Conservation (phyloP, 257 asterid species). For the Leptodermis oblonga region DNA sequence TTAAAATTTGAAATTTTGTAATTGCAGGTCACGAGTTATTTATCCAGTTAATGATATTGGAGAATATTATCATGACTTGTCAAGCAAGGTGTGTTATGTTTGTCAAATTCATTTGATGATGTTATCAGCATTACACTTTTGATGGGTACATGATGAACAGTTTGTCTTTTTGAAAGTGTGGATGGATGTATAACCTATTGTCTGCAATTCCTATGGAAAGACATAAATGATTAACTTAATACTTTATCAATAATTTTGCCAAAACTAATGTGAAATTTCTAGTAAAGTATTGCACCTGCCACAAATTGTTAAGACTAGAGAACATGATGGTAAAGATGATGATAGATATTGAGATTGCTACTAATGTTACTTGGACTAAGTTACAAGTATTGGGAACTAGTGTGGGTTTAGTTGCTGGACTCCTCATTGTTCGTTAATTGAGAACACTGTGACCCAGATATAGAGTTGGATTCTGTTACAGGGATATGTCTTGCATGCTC, state of each 20-base stretch:
- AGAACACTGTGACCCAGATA: neutral
- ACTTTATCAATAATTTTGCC: neutral
- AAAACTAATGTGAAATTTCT: constrained; percentile 2
- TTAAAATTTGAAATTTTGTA: constrained; percentile 13
- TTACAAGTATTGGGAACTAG: neutral
- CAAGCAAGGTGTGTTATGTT: constrained; percentile 56
- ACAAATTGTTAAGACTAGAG: neutral
- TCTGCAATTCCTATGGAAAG: neutral
- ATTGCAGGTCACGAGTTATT: constrained; percentile 74
- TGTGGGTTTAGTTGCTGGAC: neutral
- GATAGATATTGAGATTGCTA: neutral
- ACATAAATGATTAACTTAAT: neutral
- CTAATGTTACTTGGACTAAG: neutral
- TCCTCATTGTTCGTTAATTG: neutral
- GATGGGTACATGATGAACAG: neutral
- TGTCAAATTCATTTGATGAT: constrained; percentile 6
- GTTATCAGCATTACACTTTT: neutral
- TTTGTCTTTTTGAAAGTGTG: neutral
- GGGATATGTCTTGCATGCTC: neutral
- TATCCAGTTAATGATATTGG: constrained; percentile 77
- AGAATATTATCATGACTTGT: constrained; percentile 62
- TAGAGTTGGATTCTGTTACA: too few species aligned
- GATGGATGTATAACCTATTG: neutral
- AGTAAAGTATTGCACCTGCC: neutral
- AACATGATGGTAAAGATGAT: neutral